Conservation (phyloP, 2,329 filamentous ascomycete species). For the Myotisia sp. region DNA sequence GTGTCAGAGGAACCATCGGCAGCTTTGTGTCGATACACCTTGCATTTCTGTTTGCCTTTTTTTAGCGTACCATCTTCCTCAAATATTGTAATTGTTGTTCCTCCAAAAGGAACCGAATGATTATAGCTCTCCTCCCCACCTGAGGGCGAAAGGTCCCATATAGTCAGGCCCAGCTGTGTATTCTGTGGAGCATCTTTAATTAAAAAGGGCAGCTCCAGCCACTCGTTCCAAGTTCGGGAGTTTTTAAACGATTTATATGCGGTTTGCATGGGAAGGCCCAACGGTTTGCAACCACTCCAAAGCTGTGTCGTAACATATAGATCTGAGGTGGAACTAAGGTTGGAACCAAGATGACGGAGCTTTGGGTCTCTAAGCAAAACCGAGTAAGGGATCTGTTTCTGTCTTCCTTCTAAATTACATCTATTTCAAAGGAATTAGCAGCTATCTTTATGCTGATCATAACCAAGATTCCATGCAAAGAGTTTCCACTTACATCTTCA, state of each 20-base stretch:
- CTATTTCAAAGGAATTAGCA: constrained; percentile 27
- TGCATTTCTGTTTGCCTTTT: constrained; percentile 85
- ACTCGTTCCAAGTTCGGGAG: constrained; percentile 73
- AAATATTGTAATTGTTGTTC: constrained; percentile 83
- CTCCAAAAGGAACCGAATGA: constrained; percentile 81
- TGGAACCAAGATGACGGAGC: constrained; percentile 75
- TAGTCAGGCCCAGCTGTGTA: constrained; percentile 74
- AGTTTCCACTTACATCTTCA: constrained; percentile 44
- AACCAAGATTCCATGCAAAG: constrained; percentile 2
- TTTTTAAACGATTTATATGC: constrained; percentile 81
- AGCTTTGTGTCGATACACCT: constrained; percentile 62
- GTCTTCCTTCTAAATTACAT: constrained; percentile 63
- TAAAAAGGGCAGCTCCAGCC: constrained; percentile 73
- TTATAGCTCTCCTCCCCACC: constrained; percentile 55
- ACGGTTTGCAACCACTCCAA: constrained; percentile 88
- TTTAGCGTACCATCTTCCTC: constrained; percentile 81
- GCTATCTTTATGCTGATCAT: background rate
- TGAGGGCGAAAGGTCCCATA: constrained; percentile 84
- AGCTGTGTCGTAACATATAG: constrained; percentile 86
- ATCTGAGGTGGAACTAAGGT: constrained; percentile 68
- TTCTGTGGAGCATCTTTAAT: constrained; percentile 71
- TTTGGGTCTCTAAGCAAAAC: constrained; percentile 65
- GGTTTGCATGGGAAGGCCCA: constrained; percentile 84
- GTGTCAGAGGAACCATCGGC: constrained; percentile 76
- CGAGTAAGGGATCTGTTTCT: constrained; percentile 60